Evolutionary conservation across 2,329 filamentous ascomycete genomes (phyloP), one percentile per base, ranked within the genome.

Genomic region (Cyphellophora attinorum): DNA sequence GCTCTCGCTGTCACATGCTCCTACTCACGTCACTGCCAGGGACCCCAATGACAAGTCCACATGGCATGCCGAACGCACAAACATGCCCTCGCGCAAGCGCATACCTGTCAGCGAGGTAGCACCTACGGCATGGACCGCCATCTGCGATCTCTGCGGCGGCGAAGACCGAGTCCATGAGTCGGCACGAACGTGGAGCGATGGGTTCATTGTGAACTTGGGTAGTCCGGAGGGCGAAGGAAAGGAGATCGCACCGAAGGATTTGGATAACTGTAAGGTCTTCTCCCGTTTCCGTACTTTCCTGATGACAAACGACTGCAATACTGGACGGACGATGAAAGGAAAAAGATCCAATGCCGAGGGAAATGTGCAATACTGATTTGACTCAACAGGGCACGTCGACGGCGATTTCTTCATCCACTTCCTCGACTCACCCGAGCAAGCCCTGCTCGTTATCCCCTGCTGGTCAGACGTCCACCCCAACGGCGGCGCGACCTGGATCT

Each of bases 381-480:
- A n/a, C n/a, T n/a, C n/a, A n/a, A n/a, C n/a, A n/a, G n/a, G n/a
- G 78, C 79, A 82, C 53, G 74, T 79, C 14, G 78, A 82, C 54
- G 78, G 78, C 5, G 78, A 83, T 46, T 82, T 81, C 54, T 83
- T 83, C 52, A 67, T 79, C 3, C 78, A 83, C 58, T 83, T 76
- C 46, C 68, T 84, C 21, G 79, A 83, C 52, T 77, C 71, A 14
- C 73, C 73, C 0, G 79, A 83, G 58, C 79, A 84, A 53, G 79
- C 65, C 0, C 57, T 83, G 10, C 62, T 83, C 1, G 75, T 82
- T 10, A 80, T 79, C 27, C 78, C 79, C 2, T 54, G 82, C 4
- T 83, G 78, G 58, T 74, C 66, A 1, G 76, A 82, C 49, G 72
- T 83, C 33, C 57, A 60, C 6, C 54, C 69, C 0, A 62, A 66